These are phyloP conservation scores for Aphanomyces astaci DNA, from an alignment of 352 stramenopile species.

Conservation along the genomic window DNA sequence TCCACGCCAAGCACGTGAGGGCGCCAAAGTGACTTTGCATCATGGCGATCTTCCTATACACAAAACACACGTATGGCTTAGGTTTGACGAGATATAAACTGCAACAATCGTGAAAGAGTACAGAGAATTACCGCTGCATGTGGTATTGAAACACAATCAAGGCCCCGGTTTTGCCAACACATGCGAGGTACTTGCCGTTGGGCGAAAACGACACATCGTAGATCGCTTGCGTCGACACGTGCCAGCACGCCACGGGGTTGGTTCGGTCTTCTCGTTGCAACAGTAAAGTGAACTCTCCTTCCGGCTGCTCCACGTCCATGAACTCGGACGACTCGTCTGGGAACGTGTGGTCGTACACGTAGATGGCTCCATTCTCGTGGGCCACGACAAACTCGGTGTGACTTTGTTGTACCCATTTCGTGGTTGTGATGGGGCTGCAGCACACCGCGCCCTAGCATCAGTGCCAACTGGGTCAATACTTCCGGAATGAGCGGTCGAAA, in stretches of 20 bases:
- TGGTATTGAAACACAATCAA: constrained; percentile 19
- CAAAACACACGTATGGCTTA: too few relatives aligned
- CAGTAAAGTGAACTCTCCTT: constrained; percentile 16
- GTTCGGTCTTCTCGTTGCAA: constrained; percentile 18
- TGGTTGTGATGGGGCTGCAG: constrained; percentile 1
- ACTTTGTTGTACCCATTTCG: constrained; percentile 19
- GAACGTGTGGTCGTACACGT: constrained; percentile 22
- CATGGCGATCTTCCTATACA: constrained; percentile 19
- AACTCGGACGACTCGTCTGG: constrained; percentile 2
- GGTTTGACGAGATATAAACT: too few relatives aligned
- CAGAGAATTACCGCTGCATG: constrained; percentile 10
- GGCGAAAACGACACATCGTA: constrained; percentile 19
- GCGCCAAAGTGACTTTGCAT: constrained; percentile 21
- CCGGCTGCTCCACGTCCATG: constrained; percentile 8
- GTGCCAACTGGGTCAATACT: too few relatives aligned
- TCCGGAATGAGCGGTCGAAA: background rate
- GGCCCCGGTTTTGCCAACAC: background rate
- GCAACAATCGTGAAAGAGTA: too few relatives aligned
- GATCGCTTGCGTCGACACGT: constrained; percentile 5
- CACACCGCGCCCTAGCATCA: constrained; percentile 12
- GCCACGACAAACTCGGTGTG: constrained; percentile 23
- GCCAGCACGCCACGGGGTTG: constrained; percentile 11
- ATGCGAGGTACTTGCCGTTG: constrained; percentile 20
- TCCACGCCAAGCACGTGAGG: constrained; percentile 11
- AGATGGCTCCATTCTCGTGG: constrained; percentile 12